phyloP scores from a whole-genome alignment of 2,329 filamentous ascomycete species.

The Echinosphaeria canescens region DNA sequence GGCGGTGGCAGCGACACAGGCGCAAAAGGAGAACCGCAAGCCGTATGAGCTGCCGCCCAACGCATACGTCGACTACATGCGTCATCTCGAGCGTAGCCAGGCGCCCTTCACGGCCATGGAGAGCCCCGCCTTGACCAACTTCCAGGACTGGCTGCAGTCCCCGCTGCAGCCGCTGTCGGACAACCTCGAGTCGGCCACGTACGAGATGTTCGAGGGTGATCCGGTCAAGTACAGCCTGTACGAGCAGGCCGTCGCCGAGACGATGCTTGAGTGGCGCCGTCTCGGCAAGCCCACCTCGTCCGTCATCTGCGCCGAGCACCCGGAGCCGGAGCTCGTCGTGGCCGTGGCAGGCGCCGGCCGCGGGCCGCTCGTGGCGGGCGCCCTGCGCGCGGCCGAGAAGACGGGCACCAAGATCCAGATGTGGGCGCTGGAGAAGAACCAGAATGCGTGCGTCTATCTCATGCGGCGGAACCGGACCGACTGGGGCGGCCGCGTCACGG shows the following conservation, averaged over 20 bases:
- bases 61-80: slow-evolving; percentile 54
- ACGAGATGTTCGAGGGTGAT: slow-evolving; percentile 96
- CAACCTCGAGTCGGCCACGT: slow-evolving; percentile 91
- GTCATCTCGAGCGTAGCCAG: slow-evolving; percentile 68
- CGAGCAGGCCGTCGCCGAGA: slow-evolving; percentile 62
- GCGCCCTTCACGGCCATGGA: slow-evolving; percentile 32
- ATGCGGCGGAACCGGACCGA: slow-evolving; percentile 62
- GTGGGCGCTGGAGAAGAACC: slow-evolving; percentile 96
- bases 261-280: slow-evolving; percentile 57
- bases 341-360: slow-evolving; percentile 87
- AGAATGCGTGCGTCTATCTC: slow-evolving; percentile 86
- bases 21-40: slow-evolving; percentile 20
- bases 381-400: slow-evolving; percentile 55
- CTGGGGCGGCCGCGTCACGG: slow-evolving; percentile 65
- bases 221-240: slow-evolving; percentile 97
- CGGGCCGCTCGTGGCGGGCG: slow-evolving; percentile 77
- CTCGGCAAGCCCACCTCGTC: slow-evolving; percentile 56
- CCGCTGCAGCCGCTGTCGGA: slow-evolving; percentile 88
- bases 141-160: slow-evolving; percentile 91
- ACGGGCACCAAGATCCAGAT: slow-evolving; percentile 64
- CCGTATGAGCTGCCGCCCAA: slow-evolving; percentile 11
- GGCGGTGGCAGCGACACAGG: slow-evolving; percentile 10
- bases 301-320: slow-evolving; percentile 10
- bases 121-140: slow-evolving; percentile 26
- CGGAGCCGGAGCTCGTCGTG: slow-evolving; percentile 36